Evolutionary conservation across 106 monocot genomes (phyloP).

Genomic region (Posidonia australis): DNA sequence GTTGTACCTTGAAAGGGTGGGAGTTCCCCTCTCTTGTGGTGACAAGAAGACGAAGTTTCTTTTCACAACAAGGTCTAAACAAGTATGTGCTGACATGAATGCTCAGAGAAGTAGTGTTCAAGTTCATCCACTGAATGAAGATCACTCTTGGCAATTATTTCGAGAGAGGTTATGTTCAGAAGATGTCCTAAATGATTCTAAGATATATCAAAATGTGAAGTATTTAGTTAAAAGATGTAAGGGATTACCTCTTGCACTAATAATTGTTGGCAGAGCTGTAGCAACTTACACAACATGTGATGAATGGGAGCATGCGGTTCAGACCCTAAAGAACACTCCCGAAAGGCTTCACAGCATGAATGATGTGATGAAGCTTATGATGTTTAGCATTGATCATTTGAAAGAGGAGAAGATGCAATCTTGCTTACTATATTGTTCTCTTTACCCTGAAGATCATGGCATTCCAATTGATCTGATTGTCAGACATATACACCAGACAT

Average conservation of each 20-base stretch:
- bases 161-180: background rate
- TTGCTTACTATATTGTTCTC: conserved; percentile 6
- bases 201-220: background rate
- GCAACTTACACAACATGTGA: background rate
- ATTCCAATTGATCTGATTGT: background rate
- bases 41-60: conserved; percentile 1
- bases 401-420: background rate
- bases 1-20: background rate
- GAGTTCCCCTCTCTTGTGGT: background rate
- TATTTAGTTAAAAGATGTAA: background rate
- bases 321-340: background rate
- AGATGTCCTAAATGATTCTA: background rate
- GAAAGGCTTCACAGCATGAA: background rate
- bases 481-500: background rate
- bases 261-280: background rate
- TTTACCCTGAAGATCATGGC: conserved; percentile 3
- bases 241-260: conserved; percentile 1
- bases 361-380: conserved; percentile 1
- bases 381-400: conserved; percentile 4
- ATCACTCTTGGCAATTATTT: background rate
- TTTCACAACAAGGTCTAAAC: conserved; percentile 1
- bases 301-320: conserved; percentile 4
- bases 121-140: background rate
- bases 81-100: background rate
- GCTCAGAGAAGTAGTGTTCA: background rate